A percentile compares a stretch with the other conserved stretches of the same genome.
These are phyloP conservation scores for Forsythia suspensa DNA, from an alignment of 257 asterid genomes.

Conservation along the genomic window DNA sequence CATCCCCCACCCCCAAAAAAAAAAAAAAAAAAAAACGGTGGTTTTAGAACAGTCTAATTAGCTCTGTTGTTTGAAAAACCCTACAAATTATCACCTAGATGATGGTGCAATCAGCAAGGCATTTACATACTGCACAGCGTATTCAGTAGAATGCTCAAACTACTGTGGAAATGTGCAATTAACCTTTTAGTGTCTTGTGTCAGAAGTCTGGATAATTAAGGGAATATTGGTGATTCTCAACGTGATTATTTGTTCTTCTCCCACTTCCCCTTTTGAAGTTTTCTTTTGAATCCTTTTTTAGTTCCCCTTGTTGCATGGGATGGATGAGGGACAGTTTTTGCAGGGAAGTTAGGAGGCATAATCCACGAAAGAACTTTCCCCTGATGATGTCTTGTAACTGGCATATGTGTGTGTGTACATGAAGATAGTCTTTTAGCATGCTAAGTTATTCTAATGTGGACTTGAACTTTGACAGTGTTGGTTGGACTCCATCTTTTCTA, in stretches of 20 bases:
- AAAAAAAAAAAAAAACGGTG: no score
- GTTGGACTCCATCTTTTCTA: slow-evolving; percentile 90
- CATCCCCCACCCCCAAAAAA: no score
- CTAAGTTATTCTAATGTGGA: slow-evolving; percentile 21
- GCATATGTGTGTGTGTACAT: background rate
- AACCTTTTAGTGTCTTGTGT: no score
- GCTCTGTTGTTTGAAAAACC: no score
- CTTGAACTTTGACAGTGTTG: slow-evolving; percentile 64
- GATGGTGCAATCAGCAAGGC: no score
- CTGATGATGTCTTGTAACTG: background rate
- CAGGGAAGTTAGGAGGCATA: background rate
- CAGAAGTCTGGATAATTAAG: no score
- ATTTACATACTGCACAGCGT: background rate
- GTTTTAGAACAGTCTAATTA: no score
- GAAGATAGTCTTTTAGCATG: slow-evolving; percentile 4
- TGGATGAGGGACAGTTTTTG: background rate
- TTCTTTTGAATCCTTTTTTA: background rate
- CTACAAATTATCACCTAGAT: no score
- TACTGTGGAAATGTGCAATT: no score
- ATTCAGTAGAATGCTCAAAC: background rate
- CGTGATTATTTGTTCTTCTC: background rate
- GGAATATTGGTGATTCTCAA: no score
- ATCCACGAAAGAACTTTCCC: background rate
- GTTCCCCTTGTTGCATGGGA: background rate
- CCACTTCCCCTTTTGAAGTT: background rate